Conservation (phyloP, 345 rosid species). For the Leavenworthia alabamica region DNA sequence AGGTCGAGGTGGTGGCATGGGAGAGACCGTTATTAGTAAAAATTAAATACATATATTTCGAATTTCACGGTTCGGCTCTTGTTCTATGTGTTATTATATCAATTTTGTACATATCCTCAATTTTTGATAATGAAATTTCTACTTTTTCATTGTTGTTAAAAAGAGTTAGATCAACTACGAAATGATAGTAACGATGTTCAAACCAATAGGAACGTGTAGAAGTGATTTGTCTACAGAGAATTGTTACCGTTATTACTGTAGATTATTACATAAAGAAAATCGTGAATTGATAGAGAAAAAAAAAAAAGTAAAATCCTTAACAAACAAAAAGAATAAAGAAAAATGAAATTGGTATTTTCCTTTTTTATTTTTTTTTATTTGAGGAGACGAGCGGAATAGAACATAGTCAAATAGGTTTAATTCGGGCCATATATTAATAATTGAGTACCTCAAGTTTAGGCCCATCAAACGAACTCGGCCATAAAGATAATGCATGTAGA, state of each 20-base stretch:
- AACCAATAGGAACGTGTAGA: neutral
- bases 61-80: neutral
- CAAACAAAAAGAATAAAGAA: too few species aligned
- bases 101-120: slow-evolving; percentile 4
- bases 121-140: neutral
- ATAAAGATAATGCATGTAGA: neutral
- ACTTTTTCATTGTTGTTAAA: neutral
- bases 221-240: neutral
- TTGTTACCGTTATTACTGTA: too few species aligned
- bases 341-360: too few species aligned
- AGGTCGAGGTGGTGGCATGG: slow-evolving; percentile 85
- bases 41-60: too few species aligned
- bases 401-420: neutral
- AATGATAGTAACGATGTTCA: neutral
- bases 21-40: slow-evolving; percentile 52
- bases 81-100: neutral
- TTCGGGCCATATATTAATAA: neutral
- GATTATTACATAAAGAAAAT: too few species aligned
- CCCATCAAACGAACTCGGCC: neutral
- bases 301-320: too few species aligned
- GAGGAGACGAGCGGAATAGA: neutral
- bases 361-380: too few species aligned
- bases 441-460: neutral
- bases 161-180: neutral
- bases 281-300: too few species aligned